Conservation (phyloP, 176 grass and related monocot species). For the Juncus inflexus region DNA sequence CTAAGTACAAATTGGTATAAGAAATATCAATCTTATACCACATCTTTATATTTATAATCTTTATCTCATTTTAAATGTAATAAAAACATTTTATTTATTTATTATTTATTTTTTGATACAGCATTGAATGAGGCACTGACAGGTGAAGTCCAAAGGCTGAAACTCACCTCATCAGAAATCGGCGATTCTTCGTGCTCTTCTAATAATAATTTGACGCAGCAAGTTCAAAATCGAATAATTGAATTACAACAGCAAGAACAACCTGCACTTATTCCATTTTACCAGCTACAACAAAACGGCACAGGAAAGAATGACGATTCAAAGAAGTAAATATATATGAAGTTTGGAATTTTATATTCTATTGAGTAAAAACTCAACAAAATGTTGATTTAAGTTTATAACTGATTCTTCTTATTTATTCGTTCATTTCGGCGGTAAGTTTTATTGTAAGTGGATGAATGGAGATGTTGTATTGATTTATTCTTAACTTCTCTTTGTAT, state of each 20-base stretch:
- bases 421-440: conserved; percentile 25
- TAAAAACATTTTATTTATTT: not conserved
- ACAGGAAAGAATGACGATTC: conserved; percentile 32
- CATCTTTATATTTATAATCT: conserved; percentile 1
- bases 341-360: conserved; percentile 19
- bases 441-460: conserved; percentile 38
- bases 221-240: conserved; percentile 59
- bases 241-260: conserved; percentile 55
- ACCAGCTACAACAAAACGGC: conserved; percentile 57
- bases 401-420: conserved; percentile 41
- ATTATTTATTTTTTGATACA: conserved; percentile 22
- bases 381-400: conserved; percentile 40
- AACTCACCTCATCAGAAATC: conserved; percentile 43
- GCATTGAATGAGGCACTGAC: conserved; percentile 84
- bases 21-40: conserved; percentile 3
- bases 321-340: conserved; percentile 26
- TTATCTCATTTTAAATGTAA: not conserved
- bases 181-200: conserved; percentile 43
- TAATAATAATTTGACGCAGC: conserved; percentile 42
- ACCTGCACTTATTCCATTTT: conserved; percentile 55
- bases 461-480: conserved; percentile 28
- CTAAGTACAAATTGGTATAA: conserved; percentile 6
- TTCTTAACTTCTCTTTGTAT: conserved; percentile 34
- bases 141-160: conserved; percentile 83
- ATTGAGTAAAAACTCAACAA: conserved; percentile 26